Evolutionary conservation across 1,284 basidiomycete genomes (phyloP), one percentile per base, ranked within the genome.

Genomic region (Ceratobasidium sp.): DNA sequence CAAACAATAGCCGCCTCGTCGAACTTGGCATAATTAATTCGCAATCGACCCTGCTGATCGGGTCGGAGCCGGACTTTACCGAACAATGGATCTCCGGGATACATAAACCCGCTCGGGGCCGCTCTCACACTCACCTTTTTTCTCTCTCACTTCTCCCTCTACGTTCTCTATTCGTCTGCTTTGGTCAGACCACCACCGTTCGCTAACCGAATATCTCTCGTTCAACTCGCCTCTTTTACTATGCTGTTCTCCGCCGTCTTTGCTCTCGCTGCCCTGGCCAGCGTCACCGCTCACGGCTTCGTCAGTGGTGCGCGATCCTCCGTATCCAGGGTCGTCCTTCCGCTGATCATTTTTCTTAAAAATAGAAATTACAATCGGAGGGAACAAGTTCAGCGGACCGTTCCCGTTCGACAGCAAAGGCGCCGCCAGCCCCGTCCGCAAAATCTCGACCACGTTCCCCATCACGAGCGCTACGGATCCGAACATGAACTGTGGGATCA

Each of bases 391-490:
- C 85, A 79, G 81, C 56, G 92, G 93, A 6, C 91, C 91, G 55
- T 64, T 79, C 42, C 78, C 77, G n/a, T 63, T 77, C 33, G 64
- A 60, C 77, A 86, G 86, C 33, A 76, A 85, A 44, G 82, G 86
- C 64, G 81, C 83, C 5, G 82, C 84, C 26, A 90, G 90, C 81
- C 88, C 90, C 63, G 90, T 94, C 80, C 91, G 93, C 49, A 89
- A 90, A 79, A 87, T 94, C 79, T 85, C 85, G 81, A 84, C 84
- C 49, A 88, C 89, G 61, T 84, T 86, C 23, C 93, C 93, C 0
- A 90, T 93, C 81, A 91, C 93, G 83, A 91, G 91, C 71, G 87
- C 92, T 13, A 84, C 77, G 60, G 93, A 93, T 82, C 81, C 87
- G 0, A 86, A 87, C 79, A 66, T 94, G 20, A 91, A 89, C 83